Base-by-base conservation (phyloP, 768 basidiomycete genomes). In the Lepiota brunneoincarnata region DNA sequence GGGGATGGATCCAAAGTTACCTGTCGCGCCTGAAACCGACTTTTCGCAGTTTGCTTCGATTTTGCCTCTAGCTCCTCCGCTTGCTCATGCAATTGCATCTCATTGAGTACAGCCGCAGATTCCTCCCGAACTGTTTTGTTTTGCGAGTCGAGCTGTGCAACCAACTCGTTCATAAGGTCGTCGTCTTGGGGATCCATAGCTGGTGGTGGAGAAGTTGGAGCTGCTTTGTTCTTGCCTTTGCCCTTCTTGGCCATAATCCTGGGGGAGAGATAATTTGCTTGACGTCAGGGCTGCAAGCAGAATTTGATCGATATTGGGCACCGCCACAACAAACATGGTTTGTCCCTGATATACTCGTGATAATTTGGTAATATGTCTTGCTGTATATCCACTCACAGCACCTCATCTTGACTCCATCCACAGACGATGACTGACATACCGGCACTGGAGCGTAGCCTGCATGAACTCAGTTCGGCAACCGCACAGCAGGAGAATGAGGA, bases 61-160 rank as follows among this genome's bases (percentile, higher is more conserved):
- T 59, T 54, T 51, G 61, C 63, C 46, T 69, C 67, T 24, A 61
- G 47, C 28, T 53, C 48, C 34, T 71, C 62, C 17, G 67, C 69
- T 52, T 69, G 67, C 39, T 73, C 56, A 45, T 72, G 67, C 36
- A 72, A 59, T 44, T 76, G 64, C 64, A 82, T 78, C 37, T 83
- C 78, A 46, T 73, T 75, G 49, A 81, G 64, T 7, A 82, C 71
- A 26, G 66, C 63, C 9, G 77, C 76, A 11, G 82, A 74, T 64
- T 82, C 80, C 23, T 68, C 65, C 61, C 79, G 78, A 1, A 78
- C 74, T 39, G 72, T 67, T 45, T 73, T 59, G 59, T 90, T 78
- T 58, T 77, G 72, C 6, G 81, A 81, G 61, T 91, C 89, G 23
- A 95, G 82, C 65, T 91, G 86, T 6, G 83, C 79, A 43, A 93